Percentiles rank a stretch among this genome's conserved stretches.
Evolutionary conservation across 78 protist species (phyloP).

Genomic region (Chrysochromulina tobinii): DNA sequence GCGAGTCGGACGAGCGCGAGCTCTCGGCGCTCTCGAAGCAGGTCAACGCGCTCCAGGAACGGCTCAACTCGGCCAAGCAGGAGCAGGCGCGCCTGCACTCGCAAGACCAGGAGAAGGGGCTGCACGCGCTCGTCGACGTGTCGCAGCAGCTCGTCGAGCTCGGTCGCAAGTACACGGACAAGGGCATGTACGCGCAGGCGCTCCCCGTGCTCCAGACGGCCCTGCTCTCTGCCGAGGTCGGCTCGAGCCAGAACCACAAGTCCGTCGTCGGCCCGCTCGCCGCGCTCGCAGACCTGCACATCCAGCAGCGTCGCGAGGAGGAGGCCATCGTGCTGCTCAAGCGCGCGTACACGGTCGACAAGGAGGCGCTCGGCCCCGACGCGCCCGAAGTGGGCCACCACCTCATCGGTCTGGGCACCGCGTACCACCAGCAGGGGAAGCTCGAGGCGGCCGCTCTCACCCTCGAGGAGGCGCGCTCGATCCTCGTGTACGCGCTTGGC

Average conservation of each 20-base stretch:
- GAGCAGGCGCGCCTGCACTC: background rate
- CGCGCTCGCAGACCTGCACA: background rate
- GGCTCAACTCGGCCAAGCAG: background rate
- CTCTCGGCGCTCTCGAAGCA: background rate
- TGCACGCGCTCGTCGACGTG: background rate
- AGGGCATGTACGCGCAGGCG: background rate
- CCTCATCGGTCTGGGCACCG: background rate
- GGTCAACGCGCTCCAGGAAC: background rate
- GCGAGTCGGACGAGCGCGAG: background rate
- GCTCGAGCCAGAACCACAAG: background rate
- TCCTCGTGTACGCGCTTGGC: background rate
- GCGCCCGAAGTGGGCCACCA: background rate
- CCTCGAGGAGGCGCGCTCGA: background rate
- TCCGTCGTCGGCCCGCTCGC: background rate
- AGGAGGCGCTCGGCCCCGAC: background rate
- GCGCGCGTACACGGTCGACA: conserved; percentile 1
- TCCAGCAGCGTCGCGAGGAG: background rate
- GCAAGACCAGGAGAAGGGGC: background rate
- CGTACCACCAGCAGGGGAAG: conserved; percentile 5
- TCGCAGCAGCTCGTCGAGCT: background rate
- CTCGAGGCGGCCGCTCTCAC: background rate
- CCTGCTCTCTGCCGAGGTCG: background rate
- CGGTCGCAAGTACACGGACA: background rate
- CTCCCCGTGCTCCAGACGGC: background rate
- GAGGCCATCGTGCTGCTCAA: background rate